phyloP scores from a whole-genome alignment of 2,329 filamentous ascomycete species.

The Penicillium sp. region DNA sequence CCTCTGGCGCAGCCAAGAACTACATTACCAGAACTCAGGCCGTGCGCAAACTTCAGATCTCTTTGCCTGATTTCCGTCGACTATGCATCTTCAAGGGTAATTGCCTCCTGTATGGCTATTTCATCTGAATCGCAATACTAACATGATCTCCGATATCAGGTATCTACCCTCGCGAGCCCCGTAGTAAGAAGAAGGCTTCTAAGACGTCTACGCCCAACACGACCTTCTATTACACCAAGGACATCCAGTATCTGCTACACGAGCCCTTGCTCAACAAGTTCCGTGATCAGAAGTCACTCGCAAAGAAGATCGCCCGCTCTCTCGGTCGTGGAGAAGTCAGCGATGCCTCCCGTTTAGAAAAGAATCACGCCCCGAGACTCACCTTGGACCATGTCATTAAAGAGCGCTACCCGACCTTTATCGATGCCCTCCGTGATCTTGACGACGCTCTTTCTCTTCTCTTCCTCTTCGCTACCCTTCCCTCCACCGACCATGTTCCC shows the following conservation, averaged over 20 bases:
- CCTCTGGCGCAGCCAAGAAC: conserved; percentile 92
- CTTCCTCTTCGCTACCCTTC: conserved; percentile 95
- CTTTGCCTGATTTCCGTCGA: conserved; percentile 92
- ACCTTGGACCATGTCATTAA: conserved; percentile 96
- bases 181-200: conserved; percentile 94
- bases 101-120: neutral
- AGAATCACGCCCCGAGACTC: conserved; percentile 84
- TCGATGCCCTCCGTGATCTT: conserved; percentile 88
- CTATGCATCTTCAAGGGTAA: conserved; percentile 96
- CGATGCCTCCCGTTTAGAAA: conserved; percentile 85
- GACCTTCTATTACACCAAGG: conserved; percentile 89
- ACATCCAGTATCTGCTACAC: conserved; percentile 97
- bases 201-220: conserved; percentile 87
- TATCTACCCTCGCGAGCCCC: conserved; percentile 95
- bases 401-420: conserved; percentile 95
- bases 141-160: conserved; percentile 43
- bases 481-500: conserved; percentile 82
- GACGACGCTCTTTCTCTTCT: conserved; percentile 97
- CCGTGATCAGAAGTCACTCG: conserved; percentile 91
- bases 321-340: conserved; percentile 86
- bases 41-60: conserved; percentile 96
- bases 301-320: conserved; percentile 95
- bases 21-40: conserved; percentile 97
- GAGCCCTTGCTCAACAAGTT: conserved; percentile 93
- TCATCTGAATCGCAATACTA: conserved; percentile 8